These are phyloP conservation scores for Metarhizium album DNA, from an alignment of 2,329 filamentous ascomycete genomes.

Conservation along the genomic window DNA sequence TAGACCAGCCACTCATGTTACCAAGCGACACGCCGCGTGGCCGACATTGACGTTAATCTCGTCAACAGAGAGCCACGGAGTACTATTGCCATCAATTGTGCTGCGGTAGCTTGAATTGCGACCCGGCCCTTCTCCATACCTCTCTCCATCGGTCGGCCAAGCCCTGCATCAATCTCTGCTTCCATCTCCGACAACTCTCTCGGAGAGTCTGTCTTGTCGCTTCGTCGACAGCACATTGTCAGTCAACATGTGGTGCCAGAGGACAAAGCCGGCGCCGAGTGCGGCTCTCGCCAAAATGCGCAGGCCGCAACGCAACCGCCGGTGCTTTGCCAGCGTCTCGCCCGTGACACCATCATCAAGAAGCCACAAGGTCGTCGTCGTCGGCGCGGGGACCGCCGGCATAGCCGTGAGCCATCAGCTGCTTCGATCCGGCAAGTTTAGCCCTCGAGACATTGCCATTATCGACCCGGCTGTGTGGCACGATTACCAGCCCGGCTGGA, in stretches of 20 bases:
- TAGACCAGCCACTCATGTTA: background rate
- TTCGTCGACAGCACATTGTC: too few relatives aligned
- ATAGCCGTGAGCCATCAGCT: constrained; percentile 58
- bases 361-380: constrained; percentile 53
- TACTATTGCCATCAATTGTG: background rate
- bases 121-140: too few relatives aligned
- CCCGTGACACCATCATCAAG: constrained; percentile 21
- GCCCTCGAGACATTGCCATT: constrained; percentile 49
- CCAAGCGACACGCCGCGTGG: too few relatives aligned
- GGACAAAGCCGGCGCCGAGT: background rate
- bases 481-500: constrained; percentile 62
- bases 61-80: background rate
- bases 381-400: constrained; percentile 58
- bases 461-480: constrained; percentile 53
- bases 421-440: constrained; percentile 45
- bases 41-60: background rate
- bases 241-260: background rate
- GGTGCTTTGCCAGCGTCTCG: constrained; percentile 12
- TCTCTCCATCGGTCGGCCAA: too few relatives aligned
- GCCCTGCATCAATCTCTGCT: too few relatives aligned
- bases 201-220: too few relatives aligned
- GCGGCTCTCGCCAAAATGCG: background rate
- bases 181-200: too few relatives aligned
- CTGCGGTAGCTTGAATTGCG: too few relatives aligned
- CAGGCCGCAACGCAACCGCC: background rate